Base-by-base conservation (phyloP, 2,329 filamentous ascomycete genomes). In the Zopfia rhizophila region DNA sequence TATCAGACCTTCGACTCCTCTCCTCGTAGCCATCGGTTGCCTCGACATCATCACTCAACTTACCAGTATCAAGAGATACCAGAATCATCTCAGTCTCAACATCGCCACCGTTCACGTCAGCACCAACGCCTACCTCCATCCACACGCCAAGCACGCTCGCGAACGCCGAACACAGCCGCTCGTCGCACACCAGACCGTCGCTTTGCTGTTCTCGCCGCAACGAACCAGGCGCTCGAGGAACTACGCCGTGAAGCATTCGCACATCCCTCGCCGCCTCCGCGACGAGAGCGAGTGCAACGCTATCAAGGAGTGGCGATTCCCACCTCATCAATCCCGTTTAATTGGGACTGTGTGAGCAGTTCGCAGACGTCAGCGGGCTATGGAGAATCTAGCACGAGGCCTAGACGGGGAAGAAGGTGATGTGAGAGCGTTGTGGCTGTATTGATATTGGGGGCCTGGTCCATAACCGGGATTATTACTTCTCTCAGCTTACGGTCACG, bases 191-290 rank as follows among this genome's bases (percentile, higher is more conserved):
- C 68, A n/a, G 68, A 72, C 29, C 51, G 67, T 7, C 63, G 68
- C n/a, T 72, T 72, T 30, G 68, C 68, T 19, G 68, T 72, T 1
- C 61, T 69, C 12, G 68, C 68, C 29, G 68, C 68, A 5, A 72
- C 68, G 3, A 70, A 70, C 29, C 61, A 64, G 27, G 68, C 68
- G 6, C 60, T 70, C 4, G 68, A 72, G 31, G 58, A 67, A 13
- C 54, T 72, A 2, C 55, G 68, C 3, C 63, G 65, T 7, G 68
- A 72, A 48, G 68, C 68, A 0, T 70, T 72, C 55, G 53, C 65
- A 13, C 63, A 66, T 19, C 55, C 68, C 0, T 68, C 68, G 8
- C 66, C 68, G 21, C 68, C 67, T 11, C 65, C 65, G 12, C 51
- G 62, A 14, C 51, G 61, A 21, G 61, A 68, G n/a, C 55, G 67